A percentile compares a stretch with the other conserved stretches of the same genome.
Conservation (phyloP, 78 protist genomes). For the Anaeramoeba flamelloides region DNA sequence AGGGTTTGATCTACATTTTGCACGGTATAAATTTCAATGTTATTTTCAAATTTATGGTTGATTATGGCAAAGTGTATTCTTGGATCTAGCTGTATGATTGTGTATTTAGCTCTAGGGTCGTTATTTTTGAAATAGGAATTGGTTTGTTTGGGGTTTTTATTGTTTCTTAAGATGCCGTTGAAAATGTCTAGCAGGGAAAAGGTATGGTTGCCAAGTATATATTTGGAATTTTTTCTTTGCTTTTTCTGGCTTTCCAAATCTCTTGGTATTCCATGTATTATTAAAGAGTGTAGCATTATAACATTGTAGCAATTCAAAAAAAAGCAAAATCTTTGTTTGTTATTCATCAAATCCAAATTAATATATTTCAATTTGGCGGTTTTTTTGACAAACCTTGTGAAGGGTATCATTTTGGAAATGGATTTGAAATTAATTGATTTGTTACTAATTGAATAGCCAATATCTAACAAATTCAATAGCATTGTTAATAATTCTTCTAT, state of each 20-base stretch:
- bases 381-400: no score
- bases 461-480: no score
- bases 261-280: background rate
- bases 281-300: background rate
- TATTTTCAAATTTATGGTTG: no score
- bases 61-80: background rate
- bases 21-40: no score
- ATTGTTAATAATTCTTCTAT: no score
- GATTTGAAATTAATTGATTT: no score
- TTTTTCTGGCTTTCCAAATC: background rate
- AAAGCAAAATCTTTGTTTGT: no score
- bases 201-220: background rate
- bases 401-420: no score
- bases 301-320: background rate
- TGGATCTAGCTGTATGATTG: background rate
- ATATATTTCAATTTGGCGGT: no score
- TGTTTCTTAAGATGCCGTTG: background rate
- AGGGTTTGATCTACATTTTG: no score
- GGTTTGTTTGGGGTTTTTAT: background rate
- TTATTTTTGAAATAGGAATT: background rate
- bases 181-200: background rate
- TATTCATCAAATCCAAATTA: no score
- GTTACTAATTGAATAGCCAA: no score
- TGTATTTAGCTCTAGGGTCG: background rate
- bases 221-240: background rate